phyloP scores from a whole-genome alignment of 1,284 basidiomycete species.

The Leccinum pachyderme region DNA sequence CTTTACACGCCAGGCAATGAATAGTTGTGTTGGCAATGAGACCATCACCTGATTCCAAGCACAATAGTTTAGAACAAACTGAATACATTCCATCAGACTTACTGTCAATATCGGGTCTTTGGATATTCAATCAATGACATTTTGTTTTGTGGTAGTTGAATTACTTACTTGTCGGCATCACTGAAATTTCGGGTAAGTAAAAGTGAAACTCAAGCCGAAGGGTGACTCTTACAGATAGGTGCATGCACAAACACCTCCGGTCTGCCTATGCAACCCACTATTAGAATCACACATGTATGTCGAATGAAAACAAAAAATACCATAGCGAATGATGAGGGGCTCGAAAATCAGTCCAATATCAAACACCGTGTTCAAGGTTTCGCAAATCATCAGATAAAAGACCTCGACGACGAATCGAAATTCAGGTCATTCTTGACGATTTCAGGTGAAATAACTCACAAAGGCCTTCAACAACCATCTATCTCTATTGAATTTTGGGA shows the following conservation, averaged over 20 bases:
- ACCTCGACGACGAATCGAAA: constrained; percentile 29
- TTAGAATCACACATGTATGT: neutral
- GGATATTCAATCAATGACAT: neutral
- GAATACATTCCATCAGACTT: neutral
- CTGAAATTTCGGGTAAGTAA: constrained; percentile 12
- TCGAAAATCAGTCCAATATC: constrained; percentile 47
- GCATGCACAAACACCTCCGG: neutral
- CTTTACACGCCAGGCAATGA: constrained; percentile 51
- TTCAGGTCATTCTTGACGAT: neutral
- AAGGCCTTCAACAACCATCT: constrained; percentile 40
- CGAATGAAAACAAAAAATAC: constrained; percentile 19
- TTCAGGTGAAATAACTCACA: constrained; percentile 28
- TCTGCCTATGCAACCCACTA: neutral
- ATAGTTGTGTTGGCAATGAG: constrained; percentile 51
- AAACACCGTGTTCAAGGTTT: constrained; percentile 43
- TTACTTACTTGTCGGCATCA: constrained; percentile 36
- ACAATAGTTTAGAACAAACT: neutral
- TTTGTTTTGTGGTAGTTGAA: neutral
- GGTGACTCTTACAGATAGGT: constrained; percentile 12
- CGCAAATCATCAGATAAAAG: constrained; percentile 40
- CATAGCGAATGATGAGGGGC: constrained; percentile 41
- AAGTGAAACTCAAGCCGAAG: neutral
- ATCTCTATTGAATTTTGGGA: constrained; percentile 33
- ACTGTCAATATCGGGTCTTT: constrained; percentile 25
- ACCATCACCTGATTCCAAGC: constrained; percentile 39